These are phyloP conservation scores for Colletotrichum camelliae DNA, from an alignment of 2,329 filamentous ascomycete species.

Conservation along the genomic window DNA sequence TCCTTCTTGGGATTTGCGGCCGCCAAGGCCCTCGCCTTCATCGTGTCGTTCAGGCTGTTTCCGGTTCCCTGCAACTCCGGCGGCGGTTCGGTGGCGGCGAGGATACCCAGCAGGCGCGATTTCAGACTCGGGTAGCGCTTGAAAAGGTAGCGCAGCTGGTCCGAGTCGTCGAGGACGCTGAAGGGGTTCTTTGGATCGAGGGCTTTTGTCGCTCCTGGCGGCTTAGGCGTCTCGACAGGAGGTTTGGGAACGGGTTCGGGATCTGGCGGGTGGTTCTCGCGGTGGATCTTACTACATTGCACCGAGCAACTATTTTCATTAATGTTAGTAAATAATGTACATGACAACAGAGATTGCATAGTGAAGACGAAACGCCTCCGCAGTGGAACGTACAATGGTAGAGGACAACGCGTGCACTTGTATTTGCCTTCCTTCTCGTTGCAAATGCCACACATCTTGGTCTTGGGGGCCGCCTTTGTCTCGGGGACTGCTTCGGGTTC, in stretches of 20 bases:
- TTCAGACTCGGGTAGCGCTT: conserved; percentile 56
- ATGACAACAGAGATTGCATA: not conserved
- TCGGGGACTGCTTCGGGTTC: not conserved
- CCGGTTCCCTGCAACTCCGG: conserved; percentile 11
- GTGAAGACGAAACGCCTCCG: not conserved
- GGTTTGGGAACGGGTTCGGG: conserved; percentile 33
- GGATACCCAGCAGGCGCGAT: conserved; percentile 51
- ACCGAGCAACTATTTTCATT: conserved; percentile 58
- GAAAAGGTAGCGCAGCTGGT: conserved; percentile 57
- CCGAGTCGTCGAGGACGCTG: conserved; percentile 53
- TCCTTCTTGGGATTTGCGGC: conserved; percentile 36
- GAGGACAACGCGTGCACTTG: conserved; percentile 64
- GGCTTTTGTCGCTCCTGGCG: conserved; percentile 26
- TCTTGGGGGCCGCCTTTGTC: not conserved
- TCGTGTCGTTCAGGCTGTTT: conserved; percentile 21
- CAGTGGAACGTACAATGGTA: conserved; percentile 59
- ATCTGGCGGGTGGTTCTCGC: conserved; percentile 52
- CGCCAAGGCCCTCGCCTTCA: conserved; percentile 19
- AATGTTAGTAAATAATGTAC: conserved; percentile 14
- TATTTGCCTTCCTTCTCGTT: conserved; percentile 59
- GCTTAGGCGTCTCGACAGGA: conserved; percentile 32
- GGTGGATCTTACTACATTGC: conserved; percentile 58
- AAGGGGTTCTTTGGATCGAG: conserved; percentile 48
- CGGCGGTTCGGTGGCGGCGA: conserved; percentile 55
- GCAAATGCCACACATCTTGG: conserved; percentile 57